Evolutionary conservation across 176 grass and related monocot genomes (phyloP), one percentile per base, ranked within the genome.

Genomic region (Chrysopogon serrulatus): DNA sequence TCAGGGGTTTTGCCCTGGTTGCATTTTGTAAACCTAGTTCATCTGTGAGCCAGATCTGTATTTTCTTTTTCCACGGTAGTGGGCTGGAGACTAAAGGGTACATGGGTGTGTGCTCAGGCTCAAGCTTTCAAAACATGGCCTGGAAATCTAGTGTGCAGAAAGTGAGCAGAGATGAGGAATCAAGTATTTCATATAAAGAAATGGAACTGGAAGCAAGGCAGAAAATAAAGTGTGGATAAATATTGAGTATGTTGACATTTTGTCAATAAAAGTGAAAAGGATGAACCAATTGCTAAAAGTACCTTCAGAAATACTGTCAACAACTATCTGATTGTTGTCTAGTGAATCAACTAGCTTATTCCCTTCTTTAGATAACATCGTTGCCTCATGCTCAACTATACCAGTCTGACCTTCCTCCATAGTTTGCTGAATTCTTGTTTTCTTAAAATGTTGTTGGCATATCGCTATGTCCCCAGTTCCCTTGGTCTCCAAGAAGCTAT

Each of bases 221-320:
- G 36, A 86, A 31, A 65, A 65, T 53, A n/a, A 51, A 35, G 30
- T 54, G 2, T 23, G 6, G 12, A 37, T 4, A 56, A 68, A 40
- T 10, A 16, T 43, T 40, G 4, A 77, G 21, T 73, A 26, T 65
- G 42, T 34, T 32, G 2, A 56, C 21, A 56, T 57, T 56, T 57
- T 57, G 53, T 8, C 27, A 77, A 65, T 41, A 57, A 32, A 31
- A 74, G 56, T 21, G 35, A 33, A 83, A 90, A 24, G 28, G 69
- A 61, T 4, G 9, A 62, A 32, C 59, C 12, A 8, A 71, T 51
- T 73, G 19, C 32, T 19, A 59, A 63, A 68, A 75, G 34, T 87
- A 87, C 89, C 89, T 87, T 71, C 68, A 76, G 89, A 90, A 87
- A 90, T 84, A 31, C 79, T 39, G 10, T 68, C 57, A 0, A 7